phyloP scores from a whole-genome alignment of 306 rosid species.

The Lathyrus tuberosus region DNA sequence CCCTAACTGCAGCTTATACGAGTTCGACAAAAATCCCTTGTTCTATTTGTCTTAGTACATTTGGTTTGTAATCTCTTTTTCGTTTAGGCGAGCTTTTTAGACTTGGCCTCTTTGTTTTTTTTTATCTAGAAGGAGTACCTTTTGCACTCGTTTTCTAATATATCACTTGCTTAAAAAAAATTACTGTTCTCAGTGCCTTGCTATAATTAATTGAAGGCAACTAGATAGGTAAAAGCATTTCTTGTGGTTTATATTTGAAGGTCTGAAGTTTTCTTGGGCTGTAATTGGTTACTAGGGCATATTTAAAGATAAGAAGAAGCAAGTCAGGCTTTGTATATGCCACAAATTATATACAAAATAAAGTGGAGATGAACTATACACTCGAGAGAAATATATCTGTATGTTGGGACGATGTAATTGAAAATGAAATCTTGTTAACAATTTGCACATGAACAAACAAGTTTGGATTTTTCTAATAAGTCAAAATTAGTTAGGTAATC shows the following conservation, averaged over 20 bases:
- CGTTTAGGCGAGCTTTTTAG: too few relatives aligned
- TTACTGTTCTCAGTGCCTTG: background rate
- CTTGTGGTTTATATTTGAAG: constrained; percentile 5
- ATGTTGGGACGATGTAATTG: constrained; percentile 49
- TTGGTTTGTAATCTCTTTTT: too few relatives aligned
- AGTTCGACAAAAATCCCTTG: too few relatives aligned
- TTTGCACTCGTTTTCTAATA: too few relatives aligned
- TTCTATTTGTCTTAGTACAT: too few relatives aligned
- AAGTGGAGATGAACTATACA: constrained; percentile 28
- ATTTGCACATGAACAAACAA: background rate
- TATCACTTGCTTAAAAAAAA: too few relatives aligned
- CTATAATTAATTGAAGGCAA: constrained; percentile 43
- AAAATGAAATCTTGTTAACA: constrained; percentile 37
- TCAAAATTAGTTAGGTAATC: background rate
- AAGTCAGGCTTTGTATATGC: constrained; percentile 13
- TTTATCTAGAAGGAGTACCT: too few relatives aligned
- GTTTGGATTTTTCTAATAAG: background rate
- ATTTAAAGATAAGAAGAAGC: constrained; percentile 45
- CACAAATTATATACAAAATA: constrained; percentile 36
- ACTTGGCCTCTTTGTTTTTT: too few relatives aligned
- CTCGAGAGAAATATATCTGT: constrained; percentile 4
- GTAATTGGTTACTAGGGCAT: constrained; percentile 25
- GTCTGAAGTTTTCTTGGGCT: constrained; percentile 25
- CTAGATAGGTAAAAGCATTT: constrained; percentile 19
- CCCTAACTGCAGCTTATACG: too few relatives aligned